Base-by-base conservation (phyloP, 768 basidiomycete genomes). In the Mycena polygramma region DNA sequence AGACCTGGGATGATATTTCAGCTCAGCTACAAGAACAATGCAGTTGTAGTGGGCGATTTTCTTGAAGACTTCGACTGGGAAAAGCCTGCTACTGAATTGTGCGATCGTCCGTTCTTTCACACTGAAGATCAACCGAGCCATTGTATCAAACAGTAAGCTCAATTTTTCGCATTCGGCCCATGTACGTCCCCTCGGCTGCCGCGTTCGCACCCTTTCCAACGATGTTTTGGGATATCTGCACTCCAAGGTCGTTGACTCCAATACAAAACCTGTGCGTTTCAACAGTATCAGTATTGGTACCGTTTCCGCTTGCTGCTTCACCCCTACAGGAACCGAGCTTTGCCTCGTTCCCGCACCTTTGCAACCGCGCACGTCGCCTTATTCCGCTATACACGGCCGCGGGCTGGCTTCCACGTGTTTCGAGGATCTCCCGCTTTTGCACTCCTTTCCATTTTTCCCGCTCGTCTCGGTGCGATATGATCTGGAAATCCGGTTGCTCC, bases 331-430 rank as follows among this genome's bases (percentile, higher is more conserved):
- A 7, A 13, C 39, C 48, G 61, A 22, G 41, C 11, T 15, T 39
- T 63, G 48, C 61, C 61, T 52, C 61, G 61, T 63, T 63, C 37
- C 61, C 49, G 61, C 17, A 15, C 45, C 35, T 49, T 49, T 41
- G 55, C n/a, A 30, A 17, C 52, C 15, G 52, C 30, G 54, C 46
- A 14, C 46, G 20, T 37, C 7, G 54, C 54, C 39, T 57, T 20
- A 4, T 35, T 57, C 54, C 54, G 36, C 54, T 36, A 11, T n/a
- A 37, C 19, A 39, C 54, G 54, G 54, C 54, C 54, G 13, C 46
- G 20, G 17, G 20, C 46, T 19, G 4, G 20, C 17, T 17, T 19
- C 46, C 15, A 17, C 8, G 17, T 48, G 20, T 48, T 57, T 57
- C 36, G 4, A 22, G 36, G 54, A 57, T 11, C 54, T 57, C 36